Evolutionary conservation across 768 basidiomycete species (phyloP).

Genomic region (Postia placenta): DNA sequence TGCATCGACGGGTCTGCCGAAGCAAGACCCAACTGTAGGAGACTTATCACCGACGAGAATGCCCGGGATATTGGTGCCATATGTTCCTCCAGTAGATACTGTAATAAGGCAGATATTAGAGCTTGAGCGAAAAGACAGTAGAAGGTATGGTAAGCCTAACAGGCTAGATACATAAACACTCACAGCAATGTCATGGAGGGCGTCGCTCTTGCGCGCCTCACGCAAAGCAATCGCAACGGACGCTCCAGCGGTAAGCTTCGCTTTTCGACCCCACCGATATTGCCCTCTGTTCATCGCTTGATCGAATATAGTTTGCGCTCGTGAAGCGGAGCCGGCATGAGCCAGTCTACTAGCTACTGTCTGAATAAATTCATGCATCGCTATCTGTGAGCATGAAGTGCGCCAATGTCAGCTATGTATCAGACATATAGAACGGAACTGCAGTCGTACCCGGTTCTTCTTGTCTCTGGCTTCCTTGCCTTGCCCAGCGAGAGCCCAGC

Average conservation of each 20-base stretch:
- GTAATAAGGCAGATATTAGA: slow-evolving; percentile 16
- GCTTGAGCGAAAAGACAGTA: slow-evolving; percentile 11
- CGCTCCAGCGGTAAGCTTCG: slow-evolving; percentile 64
- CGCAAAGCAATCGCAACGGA: slow-evolving; percentile 66
- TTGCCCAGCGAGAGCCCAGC: slow-evolving; percentile 61
- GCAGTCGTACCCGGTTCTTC: slow-evolving; percentile 48
- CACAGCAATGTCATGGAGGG: slow-evolving; percentile 62
- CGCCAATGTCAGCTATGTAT: background rate
- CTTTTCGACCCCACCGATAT: slow-evolving; percentile 71
- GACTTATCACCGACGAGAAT: slow-evolving; percentile 44
- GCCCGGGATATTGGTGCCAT: slow-evolving; percentile 45
- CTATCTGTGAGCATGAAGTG: slow-evolving; percentile 35
- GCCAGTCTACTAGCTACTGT: slow-evolving; percentile 54
- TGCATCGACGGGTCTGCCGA: slow-evolving; percentile 54
- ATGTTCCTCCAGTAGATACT: slow-evolving; percentile 49
- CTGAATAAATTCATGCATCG: slow-evolving; percentile 58
- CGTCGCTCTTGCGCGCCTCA: slow-evolving; percentile 62
- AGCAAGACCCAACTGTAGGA: slow-evolving; percentile 48
- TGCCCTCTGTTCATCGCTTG: slow-evolving; percentile 52
- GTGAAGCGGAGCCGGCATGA: slow-evolving; percentile 54
- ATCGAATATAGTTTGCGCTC: slow-evolving; percentile 64
- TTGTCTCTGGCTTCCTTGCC: slow-evolving; percentile 58
- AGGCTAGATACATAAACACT: no score
- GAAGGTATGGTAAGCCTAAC: slow-evolving; percentile 7
- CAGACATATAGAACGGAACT: background rate